Evolutionary conservation across 1,284 basidiomycete genomes (phyloP), one percentile per base, ranked within the genome.

Genomic region (Bjerkandera adusta): DNA sequence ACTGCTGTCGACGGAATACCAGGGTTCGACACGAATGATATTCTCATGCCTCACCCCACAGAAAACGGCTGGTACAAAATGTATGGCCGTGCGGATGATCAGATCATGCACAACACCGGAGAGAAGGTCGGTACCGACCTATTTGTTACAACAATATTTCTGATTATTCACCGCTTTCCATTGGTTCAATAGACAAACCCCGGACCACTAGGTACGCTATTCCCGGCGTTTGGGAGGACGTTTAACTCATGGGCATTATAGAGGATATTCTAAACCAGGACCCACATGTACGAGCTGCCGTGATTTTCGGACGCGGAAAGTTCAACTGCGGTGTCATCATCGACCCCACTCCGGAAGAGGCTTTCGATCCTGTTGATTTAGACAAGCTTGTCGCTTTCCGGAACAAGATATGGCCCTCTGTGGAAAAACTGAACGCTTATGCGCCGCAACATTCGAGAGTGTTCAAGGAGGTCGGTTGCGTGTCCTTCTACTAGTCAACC

Each of bases 101-200:
- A 77, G 53, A 72, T 79, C 32, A 74, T 77, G 53, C 69, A 73
- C 39, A 68, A 62, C 12, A 76, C 70, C 4, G 76, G 76, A 7
- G 76, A 79, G 54, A 78, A 78, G 67, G 73, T 72, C 22, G 2
- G 46, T 43, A n/a, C 24, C n/a, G 2, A 58, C 37, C 25, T 34
- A 21, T 16, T 40, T 33, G 32, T 4, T 20, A 33, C 21, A 24
- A n/a, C 25, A 15, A 12, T 29, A 13, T 35, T 4, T n/a, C 13
- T 6, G 11, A 15, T 8, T 7, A n/a, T 11, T 10, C 12, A 16
- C 22, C n/a, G 12, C 5, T 25, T 35, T 32, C 27, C 12, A 27
- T 35, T 11, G 20, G 21, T 22, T n/a, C 21, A 30, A 3, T 36
- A 65, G 63, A 66, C 63, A 4, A 66, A 65, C 39, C 63, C 65